These are phyloP conservation scores for Thalassiosira profunda DNA, from an alignment of 108 stramenopile species.

Conservation along the genomic window DNA sequence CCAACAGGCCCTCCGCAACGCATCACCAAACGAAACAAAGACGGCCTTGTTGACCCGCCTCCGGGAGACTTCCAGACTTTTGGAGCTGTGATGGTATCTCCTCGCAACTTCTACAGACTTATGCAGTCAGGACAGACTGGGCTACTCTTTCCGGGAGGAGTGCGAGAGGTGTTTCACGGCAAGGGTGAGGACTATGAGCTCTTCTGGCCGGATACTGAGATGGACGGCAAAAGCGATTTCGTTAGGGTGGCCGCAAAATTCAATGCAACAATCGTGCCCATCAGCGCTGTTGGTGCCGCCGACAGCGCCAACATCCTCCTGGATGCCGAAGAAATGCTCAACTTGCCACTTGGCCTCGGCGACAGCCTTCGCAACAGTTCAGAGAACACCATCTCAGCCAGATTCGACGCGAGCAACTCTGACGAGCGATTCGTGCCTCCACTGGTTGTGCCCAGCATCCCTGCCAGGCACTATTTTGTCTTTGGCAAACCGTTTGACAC, in stretches of 20 bases:
- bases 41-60: too few relatives aligned
- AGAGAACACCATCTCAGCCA: slow-evolving; percentile 55
- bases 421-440: slow-evolving; percentile 80
- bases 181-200: slow-evolving; percentile 87
- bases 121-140: slow-evolving; percentile 84
- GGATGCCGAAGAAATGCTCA: slow-evolving; percentile 64
- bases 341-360: slow-evolving; percentile 81
- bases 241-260: slow-evolving; percentile 91
- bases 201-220: slow-evolving; percentile 96
- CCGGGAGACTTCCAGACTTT: slow-evolving; percentile 73
- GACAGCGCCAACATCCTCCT: slow-evolving; percentile 75
- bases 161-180: slow-evolving; percentile 84
- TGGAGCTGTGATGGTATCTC: slow-evolving; percentile 94
- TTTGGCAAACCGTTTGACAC: slow-evolving; percentile 84
- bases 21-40: neutral
- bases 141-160: slow-evolving; percentile 95
- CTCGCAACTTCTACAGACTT: slow-evolving; percentile 89
- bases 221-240: slow-evolving; percentile 94
- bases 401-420: slow-evolving; percentile 62
- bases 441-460: slow-evolving; percentile 66
- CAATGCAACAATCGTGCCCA: slow-evolving; percentile 93
- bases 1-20: too few relatives aligned
- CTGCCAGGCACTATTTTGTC: slow-evolving; percentile 88
- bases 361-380: slow-evolving; percentile 53
- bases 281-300: slow-evolving; percentile 92